Base-by-base conservation (phyloP, 352 stramenopile species). In the Bremia lactucae region DNA sequence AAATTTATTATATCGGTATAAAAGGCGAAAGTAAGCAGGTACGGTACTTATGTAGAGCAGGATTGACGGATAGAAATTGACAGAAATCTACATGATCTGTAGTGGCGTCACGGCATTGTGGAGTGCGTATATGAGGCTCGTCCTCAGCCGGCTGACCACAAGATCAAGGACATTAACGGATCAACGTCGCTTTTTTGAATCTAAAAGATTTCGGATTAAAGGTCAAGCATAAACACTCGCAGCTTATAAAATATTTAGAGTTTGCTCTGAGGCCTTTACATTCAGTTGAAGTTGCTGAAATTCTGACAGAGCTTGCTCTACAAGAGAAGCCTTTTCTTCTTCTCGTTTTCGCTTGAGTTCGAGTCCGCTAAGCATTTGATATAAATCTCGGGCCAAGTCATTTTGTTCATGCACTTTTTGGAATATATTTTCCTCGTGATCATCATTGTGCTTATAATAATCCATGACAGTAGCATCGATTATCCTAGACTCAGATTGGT, bases 11-110 rank as follows among this genome's bases (percentile, higher is more conserved):
- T 63, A 87, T 93, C 63, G 77, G 80, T 0, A 58, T 93, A 35
- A 93, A 90, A 43, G 80, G 80, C 29, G 77, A 88, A 62, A 88
- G 59, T 62, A 87, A 88, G 38, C 89, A 92, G 72, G 79, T 87
- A 39, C 36, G 16, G 15, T 19, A 6, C 28, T 26, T 23, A 35
- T 10, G 19, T 21, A 15, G 21, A 15, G 15, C 1, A 46, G 16
- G 10, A 49, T 36, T 35, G 21, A 15, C 39, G 23, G 15, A 49
- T 26, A 9, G 13, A 62, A 20, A 48, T 24, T 16, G 7, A 41
- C n/a, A 19, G 31, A 7, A 2, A 50, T 31, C 7, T 40, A n/a
- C 55, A 20, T 53, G 42, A 9, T 54, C 23, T 39, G 28, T 26
- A 90, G 77, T 93, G 75, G 75, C 75, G 75, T 37, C 77, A 90